Base-by-base conservation (phyloP, 768 basidiomycete genomes). In the Hydnum rufescens region DNA sequence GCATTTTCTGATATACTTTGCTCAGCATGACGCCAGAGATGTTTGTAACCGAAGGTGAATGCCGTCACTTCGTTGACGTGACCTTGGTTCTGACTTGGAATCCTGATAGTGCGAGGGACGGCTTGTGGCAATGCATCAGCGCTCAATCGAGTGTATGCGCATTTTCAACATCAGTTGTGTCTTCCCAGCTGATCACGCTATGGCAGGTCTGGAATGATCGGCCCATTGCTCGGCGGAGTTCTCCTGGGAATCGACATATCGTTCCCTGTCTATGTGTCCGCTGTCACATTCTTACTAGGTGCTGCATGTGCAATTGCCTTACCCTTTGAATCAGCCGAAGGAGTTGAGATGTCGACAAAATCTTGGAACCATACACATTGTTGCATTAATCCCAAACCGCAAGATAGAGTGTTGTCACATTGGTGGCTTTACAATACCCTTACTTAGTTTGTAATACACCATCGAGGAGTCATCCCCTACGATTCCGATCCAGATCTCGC, bases 101-200 rank as follows among this genome's bases (percentile, higher is more conserved):
- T 13, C 39, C 3, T 31, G 22, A 55, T 58, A 78, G 82, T 89
- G 2, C 76, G 88, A 47, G 88, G 89, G 26, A 88, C 87, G 0
- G 89, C 87, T 0, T 81, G 82, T 60, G 88, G 88, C 0, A 80
- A 84, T 51, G 87, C 88, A 0, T 86, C 84, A 2, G 87, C 86
- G 5, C 64, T 92, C 1, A 88, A 82, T 1, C 71, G 89, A 63
- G 77, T 90, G 80, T 87, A 60, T 50, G 80, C 70, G 22, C 19
- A 25, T 51, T 6, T 39, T 39, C 42, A 25, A 51, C 42, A 16
- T 32, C 16, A 32, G 50, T 31, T 22, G 32, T 26, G 18, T 53
- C 4, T 8, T 52, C 26, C 8, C 18, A 29, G 31, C 48, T 46
- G 39, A 49, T 51, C 29, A 18, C 43, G 29, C 26, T 36, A 32